A percentile compares a stretch with the other conserved stretches of the same genome.
phyloP scores from a whole-genome alignment of 192 early-diverging fungal genomes.

The Podila clonocystis region DNA sequence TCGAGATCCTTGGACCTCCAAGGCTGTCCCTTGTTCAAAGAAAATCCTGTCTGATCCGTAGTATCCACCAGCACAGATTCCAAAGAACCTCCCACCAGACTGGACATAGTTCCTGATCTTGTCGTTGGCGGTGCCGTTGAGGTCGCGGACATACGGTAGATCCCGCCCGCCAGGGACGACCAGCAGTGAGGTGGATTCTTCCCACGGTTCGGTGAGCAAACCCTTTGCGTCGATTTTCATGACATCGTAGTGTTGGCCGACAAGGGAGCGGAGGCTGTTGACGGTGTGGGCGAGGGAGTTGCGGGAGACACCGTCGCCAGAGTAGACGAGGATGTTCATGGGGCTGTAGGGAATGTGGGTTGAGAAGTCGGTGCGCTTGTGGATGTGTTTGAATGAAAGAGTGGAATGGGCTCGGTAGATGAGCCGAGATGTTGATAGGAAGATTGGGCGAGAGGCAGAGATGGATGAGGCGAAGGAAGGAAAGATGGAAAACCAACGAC shows the following conservation, averaged over 20 bases:
- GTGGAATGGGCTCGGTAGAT: neutral
- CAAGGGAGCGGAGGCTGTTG: constrained; percentile 77
- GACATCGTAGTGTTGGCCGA: constrained; percentile 79
- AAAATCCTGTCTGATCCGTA: constrained; percentile 78
- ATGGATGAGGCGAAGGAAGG: neutral
- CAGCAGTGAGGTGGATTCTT: constrained; percentile 81
- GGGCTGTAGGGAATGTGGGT: constrained; percentile 32
- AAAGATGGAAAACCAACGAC: too few species aligned
- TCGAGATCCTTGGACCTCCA: constrained; percentile 78
- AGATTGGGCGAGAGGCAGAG: neutral
- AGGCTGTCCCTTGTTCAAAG: constrained; percentile 75
- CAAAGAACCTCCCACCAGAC: constrained; percentile 88
- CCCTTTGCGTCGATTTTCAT: constrained; percentile 82
- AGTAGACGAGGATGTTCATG: constrained; percentile 89
- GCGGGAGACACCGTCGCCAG: constrained; percentile 78
- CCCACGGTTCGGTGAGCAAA: constrained; percentile 87
- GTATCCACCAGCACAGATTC: constrained; percentile 82
- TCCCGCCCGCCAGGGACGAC: constrained; percentile 96
- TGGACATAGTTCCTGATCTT: constrained; percentile 75
- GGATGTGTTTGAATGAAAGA: neutral
- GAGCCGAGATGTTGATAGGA: neutral
- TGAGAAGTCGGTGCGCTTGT: constrained; percentile 25
- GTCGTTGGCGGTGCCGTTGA: constrained; percentile 71
- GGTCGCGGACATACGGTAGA: constrained; percentile 77
- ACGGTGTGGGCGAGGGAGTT: constrained; percentile 72